A percentile compares a stretch with the other conserved stretches of the same genome.
These are phyloP conservation scores for Nicotiana tomentosiformis DNA, from an alignment of 257 asterid genomes.

Conservation along the genomic window DNA sequence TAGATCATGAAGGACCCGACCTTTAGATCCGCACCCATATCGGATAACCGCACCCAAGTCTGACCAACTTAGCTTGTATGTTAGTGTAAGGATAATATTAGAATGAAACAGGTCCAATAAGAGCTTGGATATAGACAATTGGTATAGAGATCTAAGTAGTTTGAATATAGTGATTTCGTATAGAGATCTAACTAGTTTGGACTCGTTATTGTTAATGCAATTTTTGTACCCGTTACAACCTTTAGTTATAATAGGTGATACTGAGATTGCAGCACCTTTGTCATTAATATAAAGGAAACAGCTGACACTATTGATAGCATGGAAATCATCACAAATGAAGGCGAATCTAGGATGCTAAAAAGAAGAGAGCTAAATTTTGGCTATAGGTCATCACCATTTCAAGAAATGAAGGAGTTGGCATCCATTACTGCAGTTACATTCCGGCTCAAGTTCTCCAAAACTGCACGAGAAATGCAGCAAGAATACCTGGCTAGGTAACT, in stretches of 20 bases:
- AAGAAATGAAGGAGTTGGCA: conserved; percentile 34
- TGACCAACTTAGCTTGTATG: too few species aligned
- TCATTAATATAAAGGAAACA: conserved; percentile 28
- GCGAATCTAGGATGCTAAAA: conserved; percentile 15
- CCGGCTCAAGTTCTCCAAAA: conserved; percentile 18
- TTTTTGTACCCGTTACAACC: not conserved
- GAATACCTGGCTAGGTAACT: conserved; percentile 35
- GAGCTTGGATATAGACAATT: not conserved
- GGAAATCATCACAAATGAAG: conserved; percentile 33
- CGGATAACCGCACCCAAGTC: too few species aligned
- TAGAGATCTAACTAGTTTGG: too few species aligned
- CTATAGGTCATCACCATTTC: conserved; percentile 35
- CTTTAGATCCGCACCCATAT: too few species aligned
- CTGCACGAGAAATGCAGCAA: conserved; percentile 26
- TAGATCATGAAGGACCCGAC: too few species aligned
- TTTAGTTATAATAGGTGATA: not conserved
- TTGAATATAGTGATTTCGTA: too few species aligned
- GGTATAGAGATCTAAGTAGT: not conserved
- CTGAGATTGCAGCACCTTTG: not conserved
- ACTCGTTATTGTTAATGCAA: not conserved
- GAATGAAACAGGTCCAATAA: not conserved
- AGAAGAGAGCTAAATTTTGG: conserved; percentile 23
- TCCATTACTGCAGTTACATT: conserved; percentile 40
- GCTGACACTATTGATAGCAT: conserved; percentile 26
- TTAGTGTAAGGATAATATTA: too few species aligned